These are phyloP conservation scores for Blechomonas ayalai DNA, from an alignment of 208 protist genomes.

Conservation along the genomic window DNA sequence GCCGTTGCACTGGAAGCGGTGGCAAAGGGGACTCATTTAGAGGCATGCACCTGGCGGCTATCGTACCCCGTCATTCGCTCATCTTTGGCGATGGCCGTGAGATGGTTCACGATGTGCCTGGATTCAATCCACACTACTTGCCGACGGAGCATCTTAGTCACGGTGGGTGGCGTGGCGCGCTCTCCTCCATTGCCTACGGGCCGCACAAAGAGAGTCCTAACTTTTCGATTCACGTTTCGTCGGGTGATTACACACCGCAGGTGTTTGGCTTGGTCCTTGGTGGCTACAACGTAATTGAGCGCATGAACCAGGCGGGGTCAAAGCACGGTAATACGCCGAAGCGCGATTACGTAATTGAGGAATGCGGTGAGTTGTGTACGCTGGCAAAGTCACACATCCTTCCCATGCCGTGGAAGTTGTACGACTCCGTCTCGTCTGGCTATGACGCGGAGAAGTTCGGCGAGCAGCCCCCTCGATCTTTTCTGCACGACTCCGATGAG, in stretches of 20 bases:
- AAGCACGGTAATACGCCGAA: constrained; percentile 82
- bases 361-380: constrained; percentile 85
- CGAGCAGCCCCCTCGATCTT: constrained; percentile 9
- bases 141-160: constrained; percentile 63
- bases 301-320: constrained; percentile 70
- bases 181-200: constrained; percentile 76
- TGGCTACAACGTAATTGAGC: constrained; percentile 83
- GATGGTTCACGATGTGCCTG: constrained; percentile 68
- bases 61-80: constrained; percentile 66
- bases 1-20: constrained; percentile 71
- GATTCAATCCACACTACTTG: constrained; percentile 64
- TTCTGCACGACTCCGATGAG: constrained; percentile 30
- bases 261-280: constrained; percentile 82
- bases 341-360: constrained; percentile 55
- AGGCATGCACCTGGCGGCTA: constrained; percentile 62
- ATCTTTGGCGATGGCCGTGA: constrained; percentile 81
- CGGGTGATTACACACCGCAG: constrained; percentile 73
- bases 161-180: constrained; percentile 70
- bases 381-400: constrained; percentile 76
- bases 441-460: constrained; percentile 86
- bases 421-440: constrained; percentile 57
- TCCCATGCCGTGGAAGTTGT: constrained; percentile 82
- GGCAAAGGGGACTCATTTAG: constrained; percentile 70
- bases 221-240: constrained; percentile 80
- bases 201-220: constrained; percentile 76